phyloP scores from a whole-genome alignment of 2,329 filamentous ascomycete species.

The Metarhizium anisopliae region DNA sequence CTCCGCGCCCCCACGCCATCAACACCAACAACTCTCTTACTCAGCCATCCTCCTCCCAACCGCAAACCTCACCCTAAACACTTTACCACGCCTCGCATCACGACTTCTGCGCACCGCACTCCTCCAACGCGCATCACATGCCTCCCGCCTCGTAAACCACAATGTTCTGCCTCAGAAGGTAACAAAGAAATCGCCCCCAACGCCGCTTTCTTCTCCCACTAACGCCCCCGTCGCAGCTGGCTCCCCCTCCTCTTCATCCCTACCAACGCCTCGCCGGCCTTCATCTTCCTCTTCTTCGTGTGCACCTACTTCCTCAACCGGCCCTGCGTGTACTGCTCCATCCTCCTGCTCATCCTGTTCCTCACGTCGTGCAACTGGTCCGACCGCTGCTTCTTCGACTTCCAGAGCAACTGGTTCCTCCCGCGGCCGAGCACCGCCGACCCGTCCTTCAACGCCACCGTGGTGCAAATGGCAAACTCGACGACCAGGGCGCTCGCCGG shows the following conservation, averaged over 20 bases:
- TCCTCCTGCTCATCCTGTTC: slow-evolving; percentile 91
- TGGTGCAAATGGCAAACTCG: slow-evolving; percentile 53
- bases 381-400: slow-evolving; percentile 87
- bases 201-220: neutral
- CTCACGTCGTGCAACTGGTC: slow-evolving; percentile 86
- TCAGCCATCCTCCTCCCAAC: too few species aligned
- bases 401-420: slow-evolving; percentile 86
- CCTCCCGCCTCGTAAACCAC: too few species aligned
- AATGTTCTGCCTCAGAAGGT: slow-evolving; percentile 57
- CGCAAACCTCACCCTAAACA: too few species aligned
- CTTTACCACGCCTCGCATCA: too few species aligned
- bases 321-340: slow-evolving; percentile 95
- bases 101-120: too few species aligned
- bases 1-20: neutral
- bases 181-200: slow-evolving; percentile 5
- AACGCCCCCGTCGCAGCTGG: slow-evolving; percentile 47
- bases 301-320: slow-evolving; percentile 95
- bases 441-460: slow-evolving; percentile 36
- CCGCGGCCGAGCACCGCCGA: slow-evolving; percentile 45
- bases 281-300: slow-evolving; percentile 81
- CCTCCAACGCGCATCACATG: too few species aligned
- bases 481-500: slow-evolving; percentile 60
- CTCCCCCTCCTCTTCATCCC: slow-evolving; percentile 82
- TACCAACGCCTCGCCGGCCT: slow-evolving; percentile 74
- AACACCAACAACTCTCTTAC: neutral